Evolutionary conservation across 495 filamentous ascomycete species (phyloP), one percentile per base, ranked within the genome.

Genomic region (Penicillium ucsense): DNA sequence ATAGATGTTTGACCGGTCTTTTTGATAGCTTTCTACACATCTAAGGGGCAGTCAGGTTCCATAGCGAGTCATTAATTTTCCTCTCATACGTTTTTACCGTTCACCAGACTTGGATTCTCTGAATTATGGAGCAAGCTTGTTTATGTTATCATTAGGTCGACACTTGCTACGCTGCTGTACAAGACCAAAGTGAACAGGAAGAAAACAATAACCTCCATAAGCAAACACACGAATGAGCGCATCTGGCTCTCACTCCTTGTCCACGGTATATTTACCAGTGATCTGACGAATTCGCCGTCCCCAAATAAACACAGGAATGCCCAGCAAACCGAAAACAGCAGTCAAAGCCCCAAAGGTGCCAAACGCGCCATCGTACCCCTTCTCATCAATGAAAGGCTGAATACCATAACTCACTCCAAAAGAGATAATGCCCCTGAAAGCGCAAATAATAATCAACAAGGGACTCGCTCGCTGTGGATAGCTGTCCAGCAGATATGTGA

Each of bases 371-470:
- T 65, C 60, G 42, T 65, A 63, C 3, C 62, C 62, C 35, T 56
- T 37, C 0, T 31, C 43, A 9, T 49, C 55, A n/a, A 64, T 47
- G 38, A 64, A 64, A 0, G 61, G 49, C 0, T 52, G 47, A 29
- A 46, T 59, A 3, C 61, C 61, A 46, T 64, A 64, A 32, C 61
- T 64, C 3, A 54, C 56, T 7, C 61, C 65, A 38, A 68, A 66
- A 1, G 65, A 66, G 12, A 69, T 63, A 39, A 70, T 59, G 0
- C 65, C 67, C 0, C 67, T 53, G 34, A 68, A 62, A n/a, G 68
- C 67, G 51, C 65, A 70, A 35, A 72, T 65, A 30, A 70, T 58
- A 5, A 72, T 59, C 41, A 72, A 36, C 31, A 72, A 38, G 2
- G 67, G 61, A 7, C 61, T 61, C 7, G 68, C 59, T 3, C 63